phyloP scores from a whole-genome alignment of 108 stramenopile species.

The Bacterosira constricta region DNA sequence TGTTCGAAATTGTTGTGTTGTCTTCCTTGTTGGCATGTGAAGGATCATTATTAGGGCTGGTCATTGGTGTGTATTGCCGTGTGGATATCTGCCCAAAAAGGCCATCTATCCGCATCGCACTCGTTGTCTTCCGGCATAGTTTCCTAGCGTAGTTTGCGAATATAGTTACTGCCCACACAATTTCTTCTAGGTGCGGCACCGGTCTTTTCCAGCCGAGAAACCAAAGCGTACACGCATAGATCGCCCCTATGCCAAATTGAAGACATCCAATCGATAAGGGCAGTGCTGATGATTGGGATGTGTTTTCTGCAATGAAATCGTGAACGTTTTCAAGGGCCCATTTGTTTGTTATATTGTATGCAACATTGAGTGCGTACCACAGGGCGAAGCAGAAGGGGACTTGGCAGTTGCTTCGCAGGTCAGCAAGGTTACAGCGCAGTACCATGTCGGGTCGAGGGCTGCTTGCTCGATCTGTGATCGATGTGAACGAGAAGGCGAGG shows the following conservation, averaged over 20 bases:
- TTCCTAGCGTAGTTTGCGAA: too few relatives aligned
- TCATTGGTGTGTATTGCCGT: background rate
- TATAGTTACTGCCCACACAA: constrained; percentile 33
- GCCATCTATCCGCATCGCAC: too few relatives aligned
- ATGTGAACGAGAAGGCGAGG: too few relatives aligned
- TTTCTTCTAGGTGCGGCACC: constrained; percentile 45
- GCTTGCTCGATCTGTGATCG: too few relatives aligned
- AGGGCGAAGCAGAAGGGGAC: constrained; percentile 60
- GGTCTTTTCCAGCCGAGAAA: constrained; percentile 37
- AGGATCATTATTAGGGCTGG: background rate
- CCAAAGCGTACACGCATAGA: constrained; percentile 62
- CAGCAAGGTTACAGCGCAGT: too few relatives aligned
- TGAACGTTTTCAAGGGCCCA: constrained; percentile 43
- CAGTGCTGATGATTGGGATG: constrained; percentile 12
- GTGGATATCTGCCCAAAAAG: too few relatives aligned
- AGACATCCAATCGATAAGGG: constrained; percentile 51
- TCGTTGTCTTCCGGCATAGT: too few relatives aligned
- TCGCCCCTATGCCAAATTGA: constrained; percentile 66
- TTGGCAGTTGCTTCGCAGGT: constrained; percentile 11
- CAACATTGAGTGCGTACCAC: constrained; percentile 81
- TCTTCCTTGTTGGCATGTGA: too few relatives aligned
- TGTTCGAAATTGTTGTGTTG: background rate
- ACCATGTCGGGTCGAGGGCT: too few relatives aligned
- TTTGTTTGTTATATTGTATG: constrained; percentile 71
- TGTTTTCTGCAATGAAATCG: background rate